Base-by-base conservation (phyloP, 169 alveolate species). In the Cryptosporidium ryanae region DNA sequence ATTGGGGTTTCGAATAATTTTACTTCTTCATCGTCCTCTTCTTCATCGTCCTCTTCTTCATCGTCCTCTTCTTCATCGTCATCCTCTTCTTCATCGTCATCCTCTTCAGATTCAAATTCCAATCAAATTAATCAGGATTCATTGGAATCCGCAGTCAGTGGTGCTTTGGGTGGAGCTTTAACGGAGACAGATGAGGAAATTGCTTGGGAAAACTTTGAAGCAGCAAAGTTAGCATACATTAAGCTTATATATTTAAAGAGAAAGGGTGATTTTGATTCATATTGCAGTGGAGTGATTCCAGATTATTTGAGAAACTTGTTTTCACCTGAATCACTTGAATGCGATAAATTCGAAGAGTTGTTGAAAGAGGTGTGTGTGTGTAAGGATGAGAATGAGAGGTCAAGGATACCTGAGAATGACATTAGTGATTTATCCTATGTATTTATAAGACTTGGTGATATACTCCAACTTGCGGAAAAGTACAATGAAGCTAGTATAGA, bases 201-300 rank as follows among this genome's bases (percentile, higher is more conserved):
- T 5, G 87, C 87, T 17, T 76, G 87, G 87, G 87, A 76, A 13
- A 76, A 76, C 23, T 76, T 76, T 55, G 87, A 76, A 27, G 87
- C 87, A 15, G 87, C 87, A n/a, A 76, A 76, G 49, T 48, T 76
- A 25, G 87, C 87, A 29, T 76, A 76, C 63, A 59, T 76, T 18
- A 76, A 76, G 25, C 50, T 55, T 34, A 76, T 76, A 34, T 55
- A 59, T 13, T 25, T 76, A 15, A 55, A 76, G 21, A 76, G 44
- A 38, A 55, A 25, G 31, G 71, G 71, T 8, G 87, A 55, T 31
- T 76, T 57, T 18, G 87, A 76, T 7, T 1, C 44, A 23, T 76
- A 23, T 76, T 76, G 87, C 52, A 25, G 59, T 27, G 87, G 87
- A 43, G n/a, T 76, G n/a, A 23, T 76, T 61, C 87, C 87, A 31